These are phyloP conservation scores for Vigna trinervia DNA, from an alignment of 306 rosid genomes.

Conservation along the genomic window DNA sequence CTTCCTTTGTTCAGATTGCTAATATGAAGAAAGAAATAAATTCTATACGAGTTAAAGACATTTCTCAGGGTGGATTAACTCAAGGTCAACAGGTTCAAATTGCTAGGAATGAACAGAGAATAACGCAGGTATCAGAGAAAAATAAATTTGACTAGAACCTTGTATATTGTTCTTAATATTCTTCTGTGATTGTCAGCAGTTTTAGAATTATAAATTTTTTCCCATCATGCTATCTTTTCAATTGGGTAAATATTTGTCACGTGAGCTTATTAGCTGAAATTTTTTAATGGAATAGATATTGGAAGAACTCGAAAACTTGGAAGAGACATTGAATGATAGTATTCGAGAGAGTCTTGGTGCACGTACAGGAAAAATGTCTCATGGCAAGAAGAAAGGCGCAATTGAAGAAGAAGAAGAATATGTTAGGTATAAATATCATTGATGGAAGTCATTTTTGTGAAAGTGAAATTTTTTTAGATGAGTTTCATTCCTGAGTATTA, in stretches of 20 bases:
- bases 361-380: conserved; percentile 63
- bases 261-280: conserved; percentile 14
- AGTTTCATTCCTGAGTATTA: conserved; percentile 29
- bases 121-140: conserved; percentile 66
- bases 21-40: conserved; percentile 98
- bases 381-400: conserved; percentile 79
- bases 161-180: conserved; percentile 33
- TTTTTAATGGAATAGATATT: conserved; percentile 55
- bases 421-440: conserved; percentile 58
- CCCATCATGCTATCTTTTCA: conserved; percentile 1
- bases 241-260: conserved; percentile 28
- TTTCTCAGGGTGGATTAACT: conserved; percentile 95
- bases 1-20: conserved; percentile 61
- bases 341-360: conserved; percentile 93
- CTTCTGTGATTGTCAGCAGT: conserved; percentile 30
- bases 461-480: conserved; percentile 7
- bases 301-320: conserved; percentile 98
- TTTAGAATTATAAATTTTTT: conserved; percentile 6
- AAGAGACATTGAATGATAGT: conserved; percentile 95
- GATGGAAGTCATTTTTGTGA: not conserved
- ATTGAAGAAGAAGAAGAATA: conserved; percentile 77
- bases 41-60: conserved; percentile 92
- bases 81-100: conserved; percentile 98
- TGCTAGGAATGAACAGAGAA: conserved; percentile 97
- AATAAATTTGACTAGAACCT: conserved; percentile 23